Conservation (phyloP, 2,329 filamentous ascomycete species). For the Tolypocladium paradoxum region DNA sequence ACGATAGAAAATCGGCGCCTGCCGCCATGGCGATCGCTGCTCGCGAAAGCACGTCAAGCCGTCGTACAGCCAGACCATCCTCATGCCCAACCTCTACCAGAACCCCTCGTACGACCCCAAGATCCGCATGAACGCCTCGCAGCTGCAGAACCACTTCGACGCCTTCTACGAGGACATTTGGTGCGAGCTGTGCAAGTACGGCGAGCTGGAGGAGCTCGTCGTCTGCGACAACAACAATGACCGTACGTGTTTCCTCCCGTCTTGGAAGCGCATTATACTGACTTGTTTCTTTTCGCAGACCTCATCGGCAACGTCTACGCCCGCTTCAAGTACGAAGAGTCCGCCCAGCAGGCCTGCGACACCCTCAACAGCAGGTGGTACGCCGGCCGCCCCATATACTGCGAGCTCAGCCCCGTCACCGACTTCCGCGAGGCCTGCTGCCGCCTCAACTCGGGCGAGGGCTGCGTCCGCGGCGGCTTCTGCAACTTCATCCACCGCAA, state of each 20-base stretch:
- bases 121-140: constrained; percentile 90
- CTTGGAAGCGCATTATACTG: constrained; percentile 7
- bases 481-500: constrained; percentile 99
- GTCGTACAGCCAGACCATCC: constrained; percentile 93
- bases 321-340: constrained; percentile 99
- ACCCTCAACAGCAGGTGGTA: constrained; percentile 94
- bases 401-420: constrained; percentile 91
- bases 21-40: constrained; percentile 95
- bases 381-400: constrained; percentile 92
- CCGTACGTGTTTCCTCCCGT: constrained; percentile 43
- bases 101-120: constrained; percentile 96
- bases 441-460: constrained; percentile 85
- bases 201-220: constrained; percentile 92
- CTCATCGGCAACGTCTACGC: constrained; percentile 98
- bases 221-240: constrained; percentile 99
- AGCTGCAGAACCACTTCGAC: constrained; percentile 99
- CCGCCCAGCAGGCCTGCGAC: constrained; percentile 86
- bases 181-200: constrained; percentile 99
- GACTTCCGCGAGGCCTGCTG: constrained; percentile 98
- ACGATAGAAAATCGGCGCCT: constrained; percentile 81
- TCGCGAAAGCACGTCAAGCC: constrained; percentile 98
- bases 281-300: constrained; percentile 38
- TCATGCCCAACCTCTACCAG: constrained; percentile 97
- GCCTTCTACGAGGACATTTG: constrained; percentile 99
- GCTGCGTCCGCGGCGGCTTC: constrained; percentile 90